phyloP scores from a whole-genome alignment of 2,329 filamentous ascomycete species.

The Hymenoscyphus fraxineus region DNA sequence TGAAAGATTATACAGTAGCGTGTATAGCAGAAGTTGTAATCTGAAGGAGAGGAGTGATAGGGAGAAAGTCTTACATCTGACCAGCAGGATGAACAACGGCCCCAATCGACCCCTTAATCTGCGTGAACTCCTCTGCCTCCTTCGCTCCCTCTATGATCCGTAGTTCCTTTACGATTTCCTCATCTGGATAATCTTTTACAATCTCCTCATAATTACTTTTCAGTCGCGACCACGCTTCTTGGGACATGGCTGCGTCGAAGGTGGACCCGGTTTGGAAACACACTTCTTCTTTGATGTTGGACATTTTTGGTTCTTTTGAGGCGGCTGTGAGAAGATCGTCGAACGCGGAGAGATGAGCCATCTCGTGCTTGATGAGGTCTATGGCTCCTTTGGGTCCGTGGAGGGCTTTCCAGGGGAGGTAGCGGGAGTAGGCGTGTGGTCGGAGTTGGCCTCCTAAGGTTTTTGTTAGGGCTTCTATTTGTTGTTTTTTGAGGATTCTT shows the following conservation, averaged over 20 bases:
- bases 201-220: slow-evolving; percentile 31
- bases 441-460: slow-evolving; percentile 33
- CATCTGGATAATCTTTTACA: slow-evolving; percentile 29
- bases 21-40: too few relatives aligned
- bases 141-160: slow-evolving; percentile 33
- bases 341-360: slow-evolving; percentile 35
- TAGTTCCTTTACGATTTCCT: slow-evolving; percentile 30
- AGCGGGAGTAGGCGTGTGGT: slow-evolving; percentile 35
- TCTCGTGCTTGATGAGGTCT: slow-evolving; percentile 32
- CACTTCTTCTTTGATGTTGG: slow-evolving; percentile 29
- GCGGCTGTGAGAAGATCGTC: slow-evolving; percentile 37
- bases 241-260: slow-evolving; percentile 36
- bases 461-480: too few relatives aligned
- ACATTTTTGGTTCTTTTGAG: slow-evolving; percentile 28
- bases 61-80: slow-evolving; percentile 7
- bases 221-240: slow-evolving; percentile 32
- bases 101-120: slow-evolving; percentile 33
- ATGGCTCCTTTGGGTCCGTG: slow-evolving; percentile 33
- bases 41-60: background rate
- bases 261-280: slow-evolving; percentile 34
- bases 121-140: slow-evolving; percentile 32
- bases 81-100: slow-evolving; percentile 30
- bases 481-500: slow-evolving; percentile 18
- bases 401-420: slow-evolving; percentile 29
- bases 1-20: too few relatives aligned